Conservation (phyloP, 805 yeast genomes). For the Wickerhamomyces alni region DNA sequence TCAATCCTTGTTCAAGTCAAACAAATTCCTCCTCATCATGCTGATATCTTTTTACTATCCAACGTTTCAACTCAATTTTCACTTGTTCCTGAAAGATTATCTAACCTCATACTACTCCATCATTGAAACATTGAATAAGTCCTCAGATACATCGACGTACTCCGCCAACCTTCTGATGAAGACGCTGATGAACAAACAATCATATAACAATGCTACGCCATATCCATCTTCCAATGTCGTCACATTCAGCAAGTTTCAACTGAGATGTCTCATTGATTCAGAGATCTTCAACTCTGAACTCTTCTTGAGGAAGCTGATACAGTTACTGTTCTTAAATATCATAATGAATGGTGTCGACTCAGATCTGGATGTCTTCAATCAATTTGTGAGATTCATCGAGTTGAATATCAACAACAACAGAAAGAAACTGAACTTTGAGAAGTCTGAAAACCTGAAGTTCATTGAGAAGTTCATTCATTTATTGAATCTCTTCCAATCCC, state of each 20-base stretch:
- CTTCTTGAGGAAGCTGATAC: slow-evolving; percentile 14
- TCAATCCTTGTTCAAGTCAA: slow-evolving; percentile 10
- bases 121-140: slow-evolving; percentile 15
- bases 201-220: slow-evolving; percentile 6
- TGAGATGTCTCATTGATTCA: slow-evolving; percentile 14
- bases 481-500: slow-evolving; percentile 2
- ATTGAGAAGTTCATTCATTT: slow-evolving; percentile 11
- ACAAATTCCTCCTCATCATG: slow-evolving; percentile 15
- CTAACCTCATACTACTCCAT: slow-evolving; percentile 20
- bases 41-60: slow-evolving; percentile 15
- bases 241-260: slow-evolving; percentile 16
- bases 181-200: slow-evolving; percentile 7
- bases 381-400: slow-evolving; percentile 16
- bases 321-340: slow-evolving; percentile 17
- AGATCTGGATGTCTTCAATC: slow-evolving; percentile 6
- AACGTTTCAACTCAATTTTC: slow-evolving; percentile 1
- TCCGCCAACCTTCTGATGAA: slow-evolving; percentile 7
- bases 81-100: slow-evolving; percentile 15
- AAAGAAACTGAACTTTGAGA: slow-evolving; percentile 21
- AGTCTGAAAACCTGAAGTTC: slow-evolving; percentile 14
- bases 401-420: slow-evolving; percentile 18
- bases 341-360: slow-evolving; percentile 13
- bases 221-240: slow-evolving; percentile 3
- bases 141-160: slow-evolving; percentile 18
- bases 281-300: slow-evolving; percentile 22